Evolutionary conservation across 1,139 yeast genomes (phyloP).

Genomic region (Pichia cactophila): DNA sequence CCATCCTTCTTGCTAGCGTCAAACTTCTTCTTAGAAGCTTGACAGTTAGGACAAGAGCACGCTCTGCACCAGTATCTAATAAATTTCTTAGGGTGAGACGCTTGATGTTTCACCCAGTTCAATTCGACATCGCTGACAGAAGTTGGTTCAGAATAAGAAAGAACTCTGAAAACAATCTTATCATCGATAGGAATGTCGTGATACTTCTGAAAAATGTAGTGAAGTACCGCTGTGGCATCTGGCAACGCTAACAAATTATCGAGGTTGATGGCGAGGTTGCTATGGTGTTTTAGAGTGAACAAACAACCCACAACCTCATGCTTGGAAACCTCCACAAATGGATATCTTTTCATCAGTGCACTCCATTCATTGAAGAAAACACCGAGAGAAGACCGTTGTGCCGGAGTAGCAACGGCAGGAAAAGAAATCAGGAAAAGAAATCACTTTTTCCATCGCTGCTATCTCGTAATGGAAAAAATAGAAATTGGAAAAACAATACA

Average conservation of each 20-base stretch:
- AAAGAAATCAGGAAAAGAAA: no score
- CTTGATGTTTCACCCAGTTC: not conserved
- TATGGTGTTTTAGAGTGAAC: not conserved
- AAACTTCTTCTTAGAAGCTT: not conserved
- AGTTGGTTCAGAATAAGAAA: not conserved
- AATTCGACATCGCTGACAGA: not conserved
- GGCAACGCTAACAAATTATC: not conserved
- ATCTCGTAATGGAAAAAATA: not conserved
- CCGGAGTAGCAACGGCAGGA: not conserved
- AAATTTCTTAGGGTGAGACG: not conserved
- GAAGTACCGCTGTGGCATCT: not conserved
- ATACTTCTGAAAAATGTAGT: not conserved
- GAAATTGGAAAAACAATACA: not conserved
- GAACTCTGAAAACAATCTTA: not conserved
- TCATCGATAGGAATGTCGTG: not conserved
- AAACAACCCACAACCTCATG: not conserved
- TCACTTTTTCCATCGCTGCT: not conserved
- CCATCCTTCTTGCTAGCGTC: not conserved
- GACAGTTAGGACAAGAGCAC: not conserved
- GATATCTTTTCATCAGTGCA: not conserved
- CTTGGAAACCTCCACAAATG: not conserved
- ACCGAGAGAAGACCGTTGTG: not conserved
- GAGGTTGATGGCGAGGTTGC: not conserved
- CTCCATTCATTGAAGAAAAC: not conserved
- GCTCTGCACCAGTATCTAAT: not conserved